Evolutionary conservation across 805 yeast genomes (phyloP), one percentile per base, ranked within the genome.

Genomic region (Kodamaea nitidulidarum): DNA sequence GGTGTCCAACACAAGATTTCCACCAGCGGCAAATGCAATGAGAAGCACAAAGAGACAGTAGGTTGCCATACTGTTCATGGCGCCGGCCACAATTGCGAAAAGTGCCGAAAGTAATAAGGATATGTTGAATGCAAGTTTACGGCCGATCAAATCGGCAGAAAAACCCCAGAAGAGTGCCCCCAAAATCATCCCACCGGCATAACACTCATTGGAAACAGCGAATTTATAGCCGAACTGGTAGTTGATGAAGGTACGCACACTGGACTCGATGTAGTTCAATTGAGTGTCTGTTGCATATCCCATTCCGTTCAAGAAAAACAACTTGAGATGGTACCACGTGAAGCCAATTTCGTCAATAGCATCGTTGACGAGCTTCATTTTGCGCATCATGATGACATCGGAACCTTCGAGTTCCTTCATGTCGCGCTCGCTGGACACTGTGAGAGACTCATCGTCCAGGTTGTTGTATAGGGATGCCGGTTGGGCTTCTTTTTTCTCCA

Each of bases 101-200:
- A 66, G 43, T 2, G 79, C 68, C n/a, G 75, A 59, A 10, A 75
- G 48, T 21, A 78, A 50, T 33, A 78, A 57, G 7, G 80, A 71
- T 8, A 61, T 43, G 41, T 50, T 31, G 55, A 53, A 50, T 7
- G 58, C 49, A n/a, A 44, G 15, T 29, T 47, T 45, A 7, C 55
- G 39, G 4, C 55, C 56, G 14, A 52, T 48, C 35, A 48, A 38
- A 63, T 65, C 60, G 47, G 69, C 71, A 3, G 75, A 63, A 42
- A 74, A 64, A 7, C 81, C 81, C 78, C 81, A 76, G 44, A 73
- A 57, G n/a, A 73, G 41, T 1, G 78, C 75, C 15, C 84, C 84
- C 29, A 56, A 49, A 20, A 77, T 62, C 48, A 77, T 60, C 14
- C 81, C 82, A 11, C 49, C 50, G 28, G 58, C 61, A 37, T 58